A percentile compares a stretch with the other conserved stretches of the same genome.
Conservation (phyloP, 2,329 filamentous ascomycete species). For the Fusarium decemcellulare region DNA sequence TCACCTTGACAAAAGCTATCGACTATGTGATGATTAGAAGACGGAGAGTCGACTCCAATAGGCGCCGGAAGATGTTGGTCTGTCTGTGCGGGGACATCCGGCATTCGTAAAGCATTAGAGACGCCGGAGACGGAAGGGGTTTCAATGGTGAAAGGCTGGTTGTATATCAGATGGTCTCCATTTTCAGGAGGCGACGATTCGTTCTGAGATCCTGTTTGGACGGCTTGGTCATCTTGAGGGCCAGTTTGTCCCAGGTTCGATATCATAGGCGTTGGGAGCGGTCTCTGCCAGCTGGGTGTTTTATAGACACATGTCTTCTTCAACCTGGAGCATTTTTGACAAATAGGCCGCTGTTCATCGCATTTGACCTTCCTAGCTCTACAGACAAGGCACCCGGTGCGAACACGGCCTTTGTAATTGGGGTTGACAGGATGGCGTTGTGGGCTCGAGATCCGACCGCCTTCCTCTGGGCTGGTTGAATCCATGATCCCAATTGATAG, state of each 20-base stretch:
- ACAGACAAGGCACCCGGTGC: slow-evolving; percentile 15
- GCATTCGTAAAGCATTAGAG: not conserved
- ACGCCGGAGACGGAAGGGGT: not conserved
- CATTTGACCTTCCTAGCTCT: slow-evolving; percentile 14
- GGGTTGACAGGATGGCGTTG: not conserved
- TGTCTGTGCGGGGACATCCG: not conserved
- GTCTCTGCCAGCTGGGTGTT: slow-evolving; percentile 2
- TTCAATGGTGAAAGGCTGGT: not conserved
- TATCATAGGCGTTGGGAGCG: not conserved
- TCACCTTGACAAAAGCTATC: not conserved
- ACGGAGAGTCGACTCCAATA: not conserved
- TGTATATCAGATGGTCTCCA: not conserved
- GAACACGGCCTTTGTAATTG: slow-evolving; percentile 2
- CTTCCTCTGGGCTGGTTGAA: not conserved
- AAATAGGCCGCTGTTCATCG: slow-evolving; percentile 16
- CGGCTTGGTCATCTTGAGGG: not conserved
- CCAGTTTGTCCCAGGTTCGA: not conserved
- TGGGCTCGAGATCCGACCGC: not conserved
- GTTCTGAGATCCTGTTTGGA: not conserved
- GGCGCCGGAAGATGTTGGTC: not conserved
- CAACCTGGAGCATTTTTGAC: slow-evolving; percentile 14
- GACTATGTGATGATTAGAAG: not conserved
- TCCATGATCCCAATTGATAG: not conserved
- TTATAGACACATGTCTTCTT: slow-evolving; percentile 20
- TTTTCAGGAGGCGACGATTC: not conserved